Evolutionary conservation across 2,329 filamentous ascomycete species (phyloP).

Genomic region (Nemania sp.): DNA sequence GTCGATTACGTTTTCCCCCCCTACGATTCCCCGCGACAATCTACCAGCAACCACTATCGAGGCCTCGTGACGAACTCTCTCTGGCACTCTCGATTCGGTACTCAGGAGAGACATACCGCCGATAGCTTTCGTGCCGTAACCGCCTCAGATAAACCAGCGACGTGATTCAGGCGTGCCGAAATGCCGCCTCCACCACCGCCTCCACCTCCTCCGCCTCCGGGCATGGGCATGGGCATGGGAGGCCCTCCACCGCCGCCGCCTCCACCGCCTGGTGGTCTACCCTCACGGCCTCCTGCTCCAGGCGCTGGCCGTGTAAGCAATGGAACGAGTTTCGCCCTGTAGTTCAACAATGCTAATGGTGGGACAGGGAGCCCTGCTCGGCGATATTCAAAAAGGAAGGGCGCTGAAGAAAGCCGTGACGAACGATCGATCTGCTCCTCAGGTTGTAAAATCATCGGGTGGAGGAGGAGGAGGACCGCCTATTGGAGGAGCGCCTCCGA

Average conservation of each 20-base stretch:
- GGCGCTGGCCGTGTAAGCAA: constrained; percentile 63
- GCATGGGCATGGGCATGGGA: constrained; percentile 49
- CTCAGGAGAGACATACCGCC: background rate
- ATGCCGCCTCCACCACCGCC: constrained; percentile 67
- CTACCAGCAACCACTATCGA: background rate
- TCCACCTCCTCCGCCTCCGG: constrained; percentile 69
- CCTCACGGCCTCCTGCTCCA: constrained; percentile 62
- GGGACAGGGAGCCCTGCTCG: constrained; percentile 76
- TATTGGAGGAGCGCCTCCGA: constrained; percentile 75
- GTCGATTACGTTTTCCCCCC: background rate
- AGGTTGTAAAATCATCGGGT: constrained; percentile 60
- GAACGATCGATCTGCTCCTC: constrained; percentile 88
- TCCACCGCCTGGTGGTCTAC: constrained; percentile 65
- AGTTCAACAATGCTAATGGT: background rate
- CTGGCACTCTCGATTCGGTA: background rate
- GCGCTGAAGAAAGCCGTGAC: constrained; percentile 82
- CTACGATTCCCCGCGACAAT: background rate
- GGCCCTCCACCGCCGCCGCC: constrained; percentile 67
- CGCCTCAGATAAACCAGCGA: background rate
- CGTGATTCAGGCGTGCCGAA: constrained; percentile 24
- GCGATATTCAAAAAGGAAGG: constrained; percentile 83
- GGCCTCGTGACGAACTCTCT: background rate
- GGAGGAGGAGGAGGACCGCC: constrained; percentile 59
- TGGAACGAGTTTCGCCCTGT: background rate
- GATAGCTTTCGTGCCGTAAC: background rate